Evolutionary conservation across 257 asterid species (phyloP), one percentile per base, ranked within the genome.

Genomic region (Verbena officinalis): DNA sequence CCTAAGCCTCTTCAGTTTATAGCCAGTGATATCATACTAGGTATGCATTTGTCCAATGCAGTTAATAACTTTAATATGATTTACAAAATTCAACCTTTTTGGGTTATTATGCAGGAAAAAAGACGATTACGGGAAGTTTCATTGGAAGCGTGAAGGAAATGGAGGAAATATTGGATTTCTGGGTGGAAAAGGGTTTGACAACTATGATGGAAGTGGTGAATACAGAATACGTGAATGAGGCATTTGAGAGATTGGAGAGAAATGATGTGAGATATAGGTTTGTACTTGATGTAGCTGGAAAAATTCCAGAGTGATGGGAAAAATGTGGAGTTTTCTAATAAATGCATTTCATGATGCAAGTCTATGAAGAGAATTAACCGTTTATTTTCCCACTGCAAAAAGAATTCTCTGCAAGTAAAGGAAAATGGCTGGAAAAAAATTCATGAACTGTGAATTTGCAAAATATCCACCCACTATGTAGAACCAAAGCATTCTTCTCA

Each of bases 241-340:
- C 82, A 5, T 78, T 78, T 38, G 60, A 62, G 55, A 78, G 87
- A 48, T 70, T 81, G 80, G 81, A 75, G 43, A 73, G 49, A 51
- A 78, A 75, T 61, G 84, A 78, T 31, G 84, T 81, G 31, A 73
- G 82, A 57, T 81, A 78, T 59, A 67, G 80, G 65, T 78, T 81
- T 59, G 84, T 81, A 12, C 62, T 75, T 38, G 82, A 81, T 59
- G 75, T 81, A 1, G 82, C 77, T 31, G 73, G 64, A n/a, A 69
- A 64, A 76, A 64, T 72, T 39, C 73, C 70, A 40, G 63, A 67
- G 30, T 77, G 55, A 44, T 27, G 3, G 45, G n/a, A n/a, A n/a
- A n/a, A n/a, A n/a, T n/a, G n/a, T n/a, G n/a, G n/a, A n/a, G n/a
- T n/a, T n/a, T n/a, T n/a, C n/a, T n/a, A n/a, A n/a, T n/a, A n/a